Evolutionary conservation across 2,329 filamentous ascomycete species (phyloP).

Genomic region (Aureobasidium sp.): DNA sequence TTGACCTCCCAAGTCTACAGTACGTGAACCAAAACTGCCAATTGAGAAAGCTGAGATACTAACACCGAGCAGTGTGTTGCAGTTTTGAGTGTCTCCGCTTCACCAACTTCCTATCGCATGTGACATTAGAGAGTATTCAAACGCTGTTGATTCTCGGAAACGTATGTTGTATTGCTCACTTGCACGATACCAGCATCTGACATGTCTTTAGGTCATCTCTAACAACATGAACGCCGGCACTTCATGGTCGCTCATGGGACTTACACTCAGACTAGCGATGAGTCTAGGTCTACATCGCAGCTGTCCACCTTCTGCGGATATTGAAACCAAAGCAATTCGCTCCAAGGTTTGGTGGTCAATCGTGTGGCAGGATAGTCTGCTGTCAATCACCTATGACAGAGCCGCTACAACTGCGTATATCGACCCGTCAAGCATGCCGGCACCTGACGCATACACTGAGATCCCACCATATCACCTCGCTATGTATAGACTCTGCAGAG

Average conservation of each 20-base stretch:
- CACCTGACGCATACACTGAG: constrained; percentile 22
- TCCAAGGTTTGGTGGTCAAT: constrained; percentile 48
- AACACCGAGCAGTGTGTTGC: constrained; percentile 44
- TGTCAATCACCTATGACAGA: constrained; percentile 55
- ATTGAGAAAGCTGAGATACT: constrained; percentile 14
- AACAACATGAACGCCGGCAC: constrained; percentile 59
- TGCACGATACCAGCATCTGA: background rate
- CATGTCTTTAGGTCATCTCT: constrained; percentile 33
- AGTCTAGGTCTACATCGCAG: constrained; percentile 52
- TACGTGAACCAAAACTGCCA: constrained; percentile 23
- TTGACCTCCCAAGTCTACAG: constrained; percentile 56
- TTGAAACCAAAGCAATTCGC: constrained; percentile 32
- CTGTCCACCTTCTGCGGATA: constrained; percentile 44
- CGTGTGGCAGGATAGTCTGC: constrained; percentile 55
- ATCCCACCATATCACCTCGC: constrained; percentile 49
- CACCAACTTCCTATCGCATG: constrained; percentile 55
- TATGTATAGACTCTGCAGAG: constrained; percentile 46
- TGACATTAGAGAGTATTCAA: constrained; percentile 53
- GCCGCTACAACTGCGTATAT: constrained; percentile 46
- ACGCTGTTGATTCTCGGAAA: constrained; percentile 54
- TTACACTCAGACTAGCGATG: constrained; percentile 52
- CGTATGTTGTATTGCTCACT: constrained; percentile 20
- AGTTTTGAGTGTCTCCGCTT: constrained; percentile 56
- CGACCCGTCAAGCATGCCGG: constrained; percentile 37
- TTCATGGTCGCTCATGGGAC: constrained; percentile 51